phyloP scores from a whole-genome alignment of 2,329 filamentous ascomycete species.

The Trichoderma polysporum region DNA sequence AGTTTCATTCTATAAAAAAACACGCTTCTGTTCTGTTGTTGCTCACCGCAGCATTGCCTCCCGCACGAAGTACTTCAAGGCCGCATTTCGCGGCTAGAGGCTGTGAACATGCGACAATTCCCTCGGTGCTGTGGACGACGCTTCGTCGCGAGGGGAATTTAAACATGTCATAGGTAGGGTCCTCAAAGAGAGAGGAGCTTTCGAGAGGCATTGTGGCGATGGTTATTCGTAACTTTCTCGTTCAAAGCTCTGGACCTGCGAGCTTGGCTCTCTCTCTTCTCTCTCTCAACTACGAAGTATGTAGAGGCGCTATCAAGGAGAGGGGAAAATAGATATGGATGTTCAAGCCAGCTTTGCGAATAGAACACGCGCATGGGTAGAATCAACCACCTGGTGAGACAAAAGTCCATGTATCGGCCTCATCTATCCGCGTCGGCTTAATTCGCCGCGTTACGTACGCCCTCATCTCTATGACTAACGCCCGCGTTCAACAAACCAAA shows the following conservation, averaged over 20 bases:
- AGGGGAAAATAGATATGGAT: not conserved
- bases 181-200: conserved; percentile 47
- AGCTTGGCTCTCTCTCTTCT: not conserved
- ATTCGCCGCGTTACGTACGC: not conserved
- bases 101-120: conserved; percentile 87
- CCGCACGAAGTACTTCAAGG: conserved; percentile 76
- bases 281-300: no score
- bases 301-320: not conserved
- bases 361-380: not conserved
- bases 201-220: conserved; percentile 43
- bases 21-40: not conserved
- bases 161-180: conserved; percentile 51
- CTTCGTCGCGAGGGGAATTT: conserved; percentile 79
- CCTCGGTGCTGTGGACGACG: conserved; percentile 88
- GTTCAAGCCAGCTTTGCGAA: not conserved
- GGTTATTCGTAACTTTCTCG: not conserved
- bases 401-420: not conserved
- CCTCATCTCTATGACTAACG: not conserved
- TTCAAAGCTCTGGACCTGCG: not conserved
- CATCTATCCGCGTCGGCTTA: not conserved
- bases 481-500: not conserved
- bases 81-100: conserved; percentile 87
- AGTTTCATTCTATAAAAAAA: not conserved
- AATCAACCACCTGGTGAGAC: not conserved
- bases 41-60: conserved; percentile 88